Conservation (phyloP, 306 rosid genomes). For the Fragaria nilgerrensis region DNA sequence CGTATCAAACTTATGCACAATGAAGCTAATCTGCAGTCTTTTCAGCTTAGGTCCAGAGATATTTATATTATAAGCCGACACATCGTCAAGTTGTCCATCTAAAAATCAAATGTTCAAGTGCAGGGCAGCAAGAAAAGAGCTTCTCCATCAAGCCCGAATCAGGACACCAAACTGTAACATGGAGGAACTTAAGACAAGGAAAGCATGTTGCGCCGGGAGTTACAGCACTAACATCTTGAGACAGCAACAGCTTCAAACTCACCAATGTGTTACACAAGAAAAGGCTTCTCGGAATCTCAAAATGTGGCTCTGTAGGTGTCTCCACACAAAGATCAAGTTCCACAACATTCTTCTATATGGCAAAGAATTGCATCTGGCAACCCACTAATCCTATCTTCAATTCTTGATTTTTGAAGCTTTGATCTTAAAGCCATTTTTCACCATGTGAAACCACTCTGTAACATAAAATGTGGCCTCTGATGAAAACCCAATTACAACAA, state of each 20-base stretch:
- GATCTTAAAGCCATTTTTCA: neutral
- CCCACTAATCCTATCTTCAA: neutral
- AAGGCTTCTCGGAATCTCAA: neutral
- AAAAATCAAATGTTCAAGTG: slow-evolving; percentile 1
- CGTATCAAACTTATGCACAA: neutral
- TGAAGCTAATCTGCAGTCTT: neutral
- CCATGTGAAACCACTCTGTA: neutral
- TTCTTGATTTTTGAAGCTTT: neutral
- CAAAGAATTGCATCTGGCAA: slow-evolving; percentile 9
- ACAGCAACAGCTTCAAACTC: neutral
- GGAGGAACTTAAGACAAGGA: neutral
- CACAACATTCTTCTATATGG: slow-evolving; percentile 3
- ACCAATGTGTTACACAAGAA: neutral
- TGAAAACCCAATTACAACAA: neutral
- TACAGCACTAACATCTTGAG: neutral
- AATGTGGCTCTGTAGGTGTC: neutral
- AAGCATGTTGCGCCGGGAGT: neutral
- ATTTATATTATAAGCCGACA: too few relatives aligned
- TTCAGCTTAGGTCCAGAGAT: neutral
- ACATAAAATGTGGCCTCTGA: neutral
- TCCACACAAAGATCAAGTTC: slow-evolving; percentile 8
- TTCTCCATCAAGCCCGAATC: neutral
- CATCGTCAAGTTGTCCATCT: neutral
- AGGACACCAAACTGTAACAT: neutral
- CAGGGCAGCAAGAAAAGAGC: neutral